Base-by-base conservation (phyloP, 2,329 filamentous ascomycete species). In the Chaetomium sp. region DNA sequence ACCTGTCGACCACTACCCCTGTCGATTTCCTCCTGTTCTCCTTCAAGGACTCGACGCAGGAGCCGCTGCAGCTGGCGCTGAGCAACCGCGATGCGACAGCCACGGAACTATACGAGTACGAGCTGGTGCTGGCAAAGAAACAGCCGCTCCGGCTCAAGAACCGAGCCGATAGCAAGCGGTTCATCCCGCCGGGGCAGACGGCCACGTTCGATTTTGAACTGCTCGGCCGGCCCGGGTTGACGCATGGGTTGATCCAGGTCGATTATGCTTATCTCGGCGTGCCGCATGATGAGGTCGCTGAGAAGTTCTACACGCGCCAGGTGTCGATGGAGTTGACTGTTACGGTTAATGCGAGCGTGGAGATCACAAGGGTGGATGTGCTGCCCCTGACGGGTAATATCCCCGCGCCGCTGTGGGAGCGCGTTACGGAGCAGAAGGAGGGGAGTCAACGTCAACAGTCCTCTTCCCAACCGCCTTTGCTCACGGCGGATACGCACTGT, bases 311-410 rank as follows among this genome's bases (percentile, higher is more conserved):
- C 66, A 96, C 91, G 0, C 81, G 91, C 41, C 89, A 94, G 67
- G 79, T 95, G 12, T 85, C 86, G 14, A 76, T 95, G 34, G 88
- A 90, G 11, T 75, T 97, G 55, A 89, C 87, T 0, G 82, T 96
- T 12, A 96, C 92, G 5, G 92, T 97, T 48, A 96, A 96, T 67
- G 88, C 91, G 3, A 94, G 90, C 65, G 79, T 96, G 33, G 90
- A 96, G 66, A 76, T 96, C 8, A 79, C 85, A 37, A 81, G 89
- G 40, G 84, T 91, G 61, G 91, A 96, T 65, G 78, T 95, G 14
- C 71, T 94, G 37, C 85, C 90, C 0, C 79, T 95, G 9, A 82
- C 83, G 48, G 80, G 82, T 9, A 76, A 81, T 49, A 82, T 94
- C 52, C 86, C 87, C 1, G 69, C 68, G 35, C 73, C 78, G 3